These are phyloP conservation scores for Tripterygium wilfordii DNA, from an alignment of 177 flowering plant genomes.

Conservation along the genomic window DNA sequence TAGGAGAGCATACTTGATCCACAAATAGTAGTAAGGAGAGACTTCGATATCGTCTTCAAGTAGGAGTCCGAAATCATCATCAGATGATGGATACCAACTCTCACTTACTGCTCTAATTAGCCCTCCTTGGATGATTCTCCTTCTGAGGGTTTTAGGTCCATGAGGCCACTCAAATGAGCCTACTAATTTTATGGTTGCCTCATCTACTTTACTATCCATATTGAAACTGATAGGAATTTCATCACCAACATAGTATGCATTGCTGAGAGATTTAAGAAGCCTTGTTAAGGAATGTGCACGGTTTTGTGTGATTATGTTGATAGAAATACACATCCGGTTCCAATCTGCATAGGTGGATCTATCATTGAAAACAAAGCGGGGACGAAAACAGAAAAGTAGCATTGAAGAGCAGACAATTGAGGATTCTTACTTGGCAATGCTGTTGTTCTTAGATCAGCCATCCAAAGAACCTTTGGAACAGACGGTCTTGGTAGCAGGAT, in stretches of 20 bases:
- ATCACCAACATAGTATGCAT: constrained; percentile 79
- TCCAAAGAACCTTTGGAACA: constrained; percentile 80
- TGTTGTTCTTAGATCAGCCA: constrained; percentile 82
- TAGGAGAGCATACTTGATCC: constrained; percentile 88
- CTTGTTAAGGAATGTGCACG: constrained; percentile 61
- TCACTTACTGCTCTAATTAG: constrained; percentile 95
- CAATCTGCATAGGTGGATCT: constrained; percentile 53
- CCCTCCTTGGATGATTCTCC: constrained; percentile 96
- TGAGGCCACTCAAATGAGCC: constrained; percentile 82
- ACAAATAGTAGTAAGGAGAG: constrained; percentile 89
- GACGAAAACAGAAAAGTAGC: background rate
- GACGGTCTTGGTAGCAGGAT: constrained; percentile 67
- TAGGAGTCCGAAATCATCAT: constrained; percentile 82
- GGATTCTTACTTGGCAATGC: constrained; percentile 80
- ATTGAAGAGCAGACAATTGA: no score
- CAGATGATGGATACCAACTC: constrained; percentile 94
- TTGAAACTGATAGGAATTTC: constrained; percentile 81
- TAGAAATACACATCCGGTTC: constrained; percentile 75
- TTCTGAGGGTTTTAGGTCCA: constrained; percentile 71
- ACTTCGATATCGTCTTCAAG: constrained; percentile 98
- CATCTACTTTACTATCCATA: constrained; percentile 94
- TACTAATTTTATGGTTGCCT: constrained; percentile 56
- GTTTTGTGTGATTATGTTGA: constrained; percentile 89
- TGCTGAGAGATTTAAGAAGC: constrained; percentile 69
- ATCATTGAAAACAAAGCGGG: no score